Base-by-base conservation (phyloP, 306 rosid genomes). In the Ochetophila trinervis region DNA sequence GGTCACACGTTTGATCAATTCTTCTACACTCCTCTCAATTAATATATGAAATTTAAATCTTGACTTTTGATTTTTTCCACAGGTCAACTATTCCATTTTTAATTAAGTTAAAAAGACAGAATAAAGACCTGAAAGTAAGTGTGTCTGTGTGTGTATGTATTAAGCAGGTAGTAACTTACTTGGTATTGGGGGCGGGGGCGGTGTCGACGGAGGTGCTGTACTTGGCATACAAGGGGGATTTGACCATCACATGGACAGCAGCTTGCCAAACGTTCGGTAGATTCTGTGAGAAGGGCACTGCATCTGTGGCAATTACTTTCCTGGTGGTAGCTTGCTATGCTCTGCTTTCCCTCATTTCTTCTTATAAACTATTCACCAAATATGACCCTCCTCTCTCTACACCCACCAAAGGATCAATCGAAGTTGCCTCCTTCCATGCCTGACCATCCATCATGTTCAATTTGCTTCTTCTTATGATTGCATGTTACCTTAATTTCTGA, bases 351-450 rank as follows among this genome's bases (percentile, higher is more conserved):
- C 77, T 88, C 57, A 73, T 87, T 57, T 92, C 98, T 13, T 89
- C 98, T 1, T 92, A 89, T 71, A 88, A 85, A 62, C 86, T 91
- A 0, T 92, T 92, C 87, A 82, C 69, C 75, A 89, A 74, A 37
- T 92, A 73, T 65, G 84, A 75, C 52, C 76, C 89, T 30, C 98
- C 96, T 0, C 50, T 19, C 36, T 8, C 32, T 30, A 49, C 54
- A 49, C 74, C 86, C 69, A 30, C 69, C 60, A 79, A 78, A 19
- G 62, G 55, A 20, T n/a, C n/a, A n/a, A 71, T 53, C 70, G 77
- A 82, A 4, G 55, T 55, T 57, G 57, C 83, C 77, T 70, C 91
- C 27, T 86, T 86, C 65, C 57, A 79, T 35, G 85, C 57, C 64
- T 83, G 32, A 70, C 37, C 58, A 18, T 5, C 60, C 15, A 13